Percentiles rank a stretch among this genome's conserved stretches.
Evolutionary conservation across 805 yeast genomes (phyloP).

Genomic region (Isabelozyma heimii): DNA sequence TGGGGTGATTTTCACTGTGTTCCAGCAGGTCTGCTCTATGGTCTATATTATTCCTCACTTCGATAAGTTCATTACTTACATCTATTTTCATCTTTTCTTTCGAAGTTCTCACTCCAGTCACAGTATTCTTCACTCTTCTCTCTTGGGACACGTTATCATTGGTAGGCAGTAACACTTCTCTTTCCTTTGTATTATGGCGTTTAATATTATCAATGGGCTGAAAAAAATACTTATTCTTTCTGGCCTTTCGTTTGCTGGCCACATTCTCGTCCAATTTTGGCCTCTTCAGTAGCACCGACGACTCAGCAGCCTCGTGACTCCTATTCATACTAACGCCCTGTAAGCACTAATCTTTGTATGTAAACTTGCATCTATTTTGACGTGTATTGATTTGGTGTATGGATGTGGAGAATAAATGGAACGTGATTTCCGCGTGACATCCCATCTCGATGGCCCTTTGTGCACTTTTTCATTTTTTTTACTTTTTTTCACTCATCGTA

Average conservation of each 20-base stretch:
- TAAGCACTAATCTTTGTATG: background rate
- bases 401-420: background rate
- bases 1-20: too few species aligned
- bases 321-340: background rate
- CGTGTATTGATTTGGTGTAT: background rate
- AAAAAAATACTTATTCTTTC: constrained; percentile 1
- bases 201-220: background rate
- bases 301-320: background rate
- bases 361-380: background rate
- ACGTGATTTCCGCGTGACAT: background rate
- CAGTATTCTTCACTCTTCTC: too few species aligned
- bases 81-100: background rate
- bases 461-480: background rate
- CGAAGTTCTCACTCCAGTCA: background rate
- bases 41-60: too few species aligned
- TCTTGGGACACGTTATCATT: background rate
- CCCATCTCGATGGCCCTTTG: background rate
- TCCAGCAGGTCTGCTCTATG: background rate
- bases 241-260: constrained; percentile 3
- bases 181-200: background rate
- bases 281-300: constrained; percentile 6
- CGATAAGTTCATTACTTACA: background rate
- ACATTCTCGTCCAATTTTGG: background rate
- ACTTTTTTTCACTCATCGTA: background rate
- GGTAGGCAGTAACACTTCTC: background rate